These are phyloP conservation scores for Sugiyamaella chiloensis DNA, from an alignment of 805 yeast species.

Conservation along the genomic window DNA sequence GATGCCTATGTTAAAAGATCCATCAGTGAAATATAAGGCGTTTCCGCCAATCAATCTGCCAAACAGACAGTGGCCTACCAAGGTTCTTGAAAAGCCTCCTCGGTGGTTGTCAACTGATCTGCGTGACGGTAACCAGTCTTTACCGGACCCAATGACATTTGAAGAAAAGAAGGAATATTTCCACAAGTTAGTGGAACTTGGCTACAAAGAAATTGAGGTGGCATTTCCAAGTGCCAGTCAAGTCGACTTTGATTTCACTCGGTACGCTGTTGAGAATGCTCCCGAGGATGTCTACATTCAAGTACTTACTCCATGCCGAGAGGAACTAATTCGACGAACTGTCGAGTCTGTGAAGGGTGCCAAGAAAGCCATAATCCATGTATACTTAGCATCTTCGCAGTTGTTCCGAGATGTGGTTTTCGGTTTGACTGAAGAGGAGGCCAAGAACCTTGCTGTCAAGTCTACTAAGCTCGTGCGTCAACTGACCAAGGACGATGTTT, in stretches of 20 bases:
- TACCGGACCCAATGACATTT: slow-evolving; percentile 84
- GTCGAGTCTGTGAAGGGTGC: slow-evolving; percentile 73
- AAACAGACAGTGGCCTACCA: slow-evolving; percentile 68
- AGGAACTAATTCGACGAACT: slow-evolving; percentile 66
- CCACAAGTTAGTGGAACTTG: slow-evolving; percentile 63
- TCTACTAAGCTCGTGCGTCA: slow-evolving; percentile 60
- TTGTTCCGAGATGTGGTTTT: slow-evolving; percentile 72
- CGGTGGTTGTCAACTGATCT: slow-evolving; percentile 82
- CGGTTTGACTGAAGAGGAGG: slow-evolving; percentile 54
- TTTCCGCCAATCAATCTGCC: slow-evolving; percentile 55
- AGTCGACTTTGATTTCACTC: slow-evolving; percentile 75
- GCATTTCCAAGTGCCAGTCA: slow-evolving; percentile 81
- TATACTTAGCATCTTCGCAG: slow-evolving; percentile 72
- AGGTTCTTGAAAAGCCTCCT: slow-evolving; percentile 58
- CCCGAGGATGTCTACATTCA: slow-evolving; percentile 78
- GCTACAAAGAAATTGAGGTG: slow-evolving; percentile 81
- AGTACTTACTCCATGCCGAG: slow-evolving; percentile 74
- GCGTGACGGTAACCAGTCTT: slow-evolving; percentile 80
- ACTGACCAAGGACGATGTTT: slow-evolving; percentile 67
- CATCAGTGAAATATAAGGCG: slow-evolving; percentile 58
- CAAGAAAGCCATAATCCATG: slow-evolving; percentile 69
- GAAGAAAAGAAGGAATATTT: slow-evolving; percentile 73
- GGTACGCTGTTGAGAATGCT: slow-evolving; percentile 67
- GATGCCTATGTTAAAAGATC: slow-evolving; percentile 46
- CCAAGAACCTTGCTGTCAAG: slow-evolving; percentile 57